These are phyloP conservation scores for Ceratobasidium sp. DNA, from an alignment of 1,284 basidiomycete genomes.

Conservation along the genomic window DNA sequence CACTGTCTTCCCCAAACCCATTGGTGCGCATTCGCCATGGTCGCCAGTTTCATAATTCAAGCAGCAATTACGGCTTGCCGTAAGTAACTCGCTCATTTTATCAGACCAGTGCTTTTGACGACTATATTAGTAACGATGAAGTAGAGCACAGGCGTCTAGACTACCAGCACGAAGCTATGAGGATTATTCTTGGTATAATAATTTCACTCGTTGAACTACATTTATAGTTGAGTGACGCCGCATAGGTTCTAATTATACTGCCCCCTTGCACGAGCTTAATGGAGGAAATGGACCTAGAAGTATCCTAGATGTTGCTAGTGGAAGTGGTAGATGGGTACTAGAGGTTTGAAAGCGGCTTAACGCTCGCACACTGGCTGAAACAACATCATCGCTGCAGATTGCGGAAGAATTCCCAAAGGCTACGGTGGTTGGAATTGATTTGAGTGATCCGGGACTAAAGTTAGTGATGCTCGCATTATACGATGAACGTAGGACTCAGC, in stretches of 20 bases:
- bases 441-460: slow-evolving; percentile 18
- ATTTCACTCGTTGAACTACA: background rate
- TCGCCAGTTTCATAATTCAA: slow-evolving; percentile 14
- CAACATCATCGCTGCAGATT: background rate
- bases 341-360: background rate
- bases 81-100: background rate
- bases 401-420: slow-evolving; percentile 22
- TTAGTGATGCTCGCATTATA: no score
- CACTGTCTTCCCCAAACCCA: background rate
- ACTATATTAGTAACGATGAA: slow-evolving; percentile 15
- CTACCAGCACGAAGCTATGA: slow-evolving; percentile 25
- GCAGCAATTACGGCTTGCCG: slow-evolving; percentile 28
- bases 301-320: slow-evolving; percentile 26
- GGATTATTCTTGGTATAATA: slow-evolving; percentile 1
- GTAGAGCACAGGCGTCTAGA: slow-evolving; percentile 13
- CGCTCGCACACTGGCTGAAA: background rate
- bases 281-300: background rate
- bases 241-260: slow-evolving; percentile 24
- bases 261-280: slow-evolving; percentile 11
- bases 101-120: background rate
- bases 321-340: slow-evolving; percentile 16
- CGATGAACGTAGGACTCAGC: no score
- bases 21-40: slow-evolving; percentile 29
- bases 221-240: background rate
- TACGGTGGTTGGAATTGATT: slow-evolving; percentile 3